phyloP scores from a whole-genome alignment of 2,329 filamentous ascomycete genomes.

The Xylariomycetidae sp. region DNA sequence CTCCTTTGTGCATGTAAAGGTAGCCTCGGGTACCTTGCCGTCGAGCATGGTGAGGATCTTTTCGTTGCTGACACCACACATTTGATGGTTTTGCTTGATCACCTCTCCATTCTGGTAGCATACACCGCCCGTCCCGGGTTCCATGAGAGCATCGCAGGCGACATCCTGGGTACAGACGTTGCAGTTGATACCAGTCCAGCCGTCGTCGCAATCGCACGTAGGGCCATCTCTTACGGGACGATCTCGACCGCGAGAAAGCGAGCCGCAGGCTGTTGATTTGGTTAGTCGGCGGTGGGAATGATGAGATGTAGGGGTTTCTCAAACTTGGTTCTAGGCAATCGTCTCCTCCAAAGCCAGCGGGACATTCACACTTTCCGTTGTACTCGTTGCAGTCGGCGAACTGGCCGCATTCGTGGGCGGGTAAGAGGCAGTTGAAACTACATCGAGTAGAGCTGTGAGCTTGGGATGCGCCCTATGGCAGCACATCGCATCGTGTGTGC shows the following conservation, averaged over 20 bases:
- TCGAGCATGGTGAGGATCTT: conserved; percentile 87
- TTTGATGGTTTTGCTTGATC: conserved; percentile 93
- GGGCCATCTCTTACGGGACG: conserved; percentile 68
- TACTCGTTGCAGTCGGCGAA: conserved; percentile 84
- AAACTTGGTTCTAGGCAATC: conserved; percentile 80
- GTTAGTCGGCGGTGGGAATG: conserved; percentile 9
- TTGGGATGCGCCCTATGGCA: too few relatives aligned
- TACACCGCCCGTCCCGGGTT: conserved; percentile 72
- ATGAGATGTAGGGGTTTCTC: conserved; percentile 16
- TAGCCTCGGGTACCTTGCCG: conserved; percentile 83
- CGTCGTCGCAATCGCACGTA: conserved; percentile 80
- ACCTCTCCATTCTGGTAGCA: conserved; percentile 91
- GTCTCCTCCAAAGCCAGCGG: conserved; percentile 87
- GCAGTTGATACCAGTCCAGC: conserved; percentile 97
- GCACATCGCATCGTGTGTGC: conserved; percentile 38
- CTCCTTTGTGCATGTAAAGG: conserved; percentile 81
- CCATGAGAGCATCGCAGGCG: conserved; percentile 86
- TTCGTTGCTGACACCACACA: conserved; percentile 94
- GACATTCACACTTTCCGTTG: conserved; percentile 90
- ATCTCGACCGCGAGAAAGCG: conserved; percentile 74
- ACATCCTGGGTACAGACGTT: conserved; percentile 84
- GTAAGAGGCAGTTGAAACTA: conserved; percentile 97
- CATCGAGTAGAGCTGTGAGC: conserved; percentile 21
- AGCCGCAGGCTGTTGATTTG: conserved; percentile 67
- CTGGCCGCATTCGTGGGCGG: conserved; percentile 86